Base-by-base conservation (phyloP, 2,329 filamentous ascomycete genomes). In the Phoma sp. region DNA sequence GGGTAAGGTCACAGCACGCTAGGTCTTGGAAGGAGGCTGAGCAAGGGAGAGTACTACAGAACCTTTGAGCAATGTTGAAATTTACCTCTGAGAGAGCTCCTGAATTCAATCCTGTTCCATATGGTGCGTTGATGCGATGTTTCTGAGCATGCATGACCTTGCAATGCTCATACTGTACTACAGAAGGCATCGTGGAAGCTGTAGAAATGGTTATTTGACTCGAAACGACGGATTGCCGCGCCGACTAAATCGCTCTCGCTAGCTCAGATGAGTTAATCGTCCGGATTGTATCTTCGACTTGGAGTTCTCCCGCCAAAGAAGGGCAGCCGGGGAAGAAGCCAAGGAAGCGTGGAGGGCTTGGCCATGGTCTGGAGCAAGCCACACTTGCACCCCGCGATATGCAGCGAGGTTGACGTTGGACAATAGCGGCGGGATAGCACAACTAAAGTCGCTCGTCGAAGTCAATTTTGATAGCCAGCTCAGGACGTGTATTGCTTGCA, bases 361-460 rank as follows among this genome's bases (percentile, higher is more conserved):
- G 68, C 66, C 47, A 10, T 47, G 63, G 69, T 66, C 70, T 72
- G 62, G 70, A 70, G 63, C 68, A 46, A 65, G 68, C 68, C 68
- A 70, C 39, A 23, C 11, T 11, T 27, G 24, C 62, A 44, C 56
- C 55, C 59, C 62, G 49, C 59, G 45, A 50, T 52, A 23, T 48
- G 47, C 41, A 23, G 57, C 32, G 43, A 60, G 59, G 51, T 55
- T 60, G 52, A 27, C 18, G 4, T 30, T 18, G 1, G 25, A 49
- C 36, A 29, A 18, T 40, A 41, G 35, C 30, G 23, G 35, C 57
- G 49, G 52, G 35, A 50, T 42, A 18, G 18, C 18, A 18, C 18
- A 18, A 18, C 18, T 18, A 18, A 18, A 18, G 18, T 18, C 18
- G 2, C 18, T 18, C 18, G 18, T 1, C 18, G 18, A 18, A 18